Evolutionary conservation across 2,329 filamentous ascomycete species (phyloP).

Genomic region (Cladosporium sp.): DNA sequence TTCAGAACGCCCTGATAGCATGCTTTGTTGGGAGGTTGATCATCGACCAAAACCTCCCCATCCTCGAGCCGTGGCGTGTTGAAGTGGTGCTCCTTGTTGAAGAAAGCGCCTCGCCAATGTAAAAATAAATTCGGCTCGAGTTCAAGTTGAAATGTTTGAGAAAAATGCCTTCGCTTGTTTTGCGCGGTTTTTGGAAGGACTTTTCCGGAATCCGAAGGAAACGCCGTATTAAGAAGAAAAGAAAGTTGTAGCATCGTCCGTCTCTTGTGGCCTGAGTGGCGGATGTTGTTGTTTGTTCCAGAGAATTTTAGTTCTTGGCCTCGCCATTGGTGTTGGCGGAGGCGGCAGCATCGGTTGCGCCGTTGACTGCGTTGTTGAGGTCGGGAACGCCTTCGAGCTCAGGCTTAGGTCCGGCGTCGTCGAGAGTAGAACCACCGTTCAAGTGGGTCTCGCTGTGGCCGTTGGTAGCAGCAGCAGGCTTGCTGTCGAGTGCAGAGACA

Average conservation of each 20-base stretch:
- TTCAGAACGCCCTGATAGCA: slow-evolving; percentile 17
- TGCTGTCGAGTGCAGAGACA: slow-evolving; percentile 5
- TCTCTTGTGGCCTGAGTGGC: not conserved
- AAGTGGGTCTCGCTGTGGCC: slow-evolving; percentile 10
- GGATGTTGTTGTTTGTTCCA: not conserved
- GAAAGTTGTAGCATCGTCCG: slow-evolving; percentile 2
- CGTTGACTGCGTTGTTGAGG: slow-evolving; percentile 28
- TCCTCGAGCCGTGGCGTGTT: slow-evolving; percentile 12
- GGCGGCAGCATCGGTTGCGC: slow-evolving; percentile 22
- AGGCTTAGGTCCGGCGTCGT: slow-evolving; percentile 16
- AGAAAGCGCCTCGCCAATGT: slow-evolving; percentile 22
- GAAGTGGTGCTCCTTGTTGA: slow-evolving; percentile 21
- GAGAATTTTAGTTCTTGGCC: slow-evolving; percentile 22
- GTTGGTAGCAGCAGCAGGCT: slow-evolving; percentile 1
- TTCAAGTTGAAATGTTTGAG: slow-evolving; percentile 16
- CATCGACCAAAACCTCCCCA: not conserved
- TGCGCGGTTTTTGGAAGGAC: not conserved
- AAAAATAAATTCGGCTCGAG: slow-evolving; percentile 5
- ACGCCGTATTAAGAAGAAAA: slow-evolving; percentile 7
- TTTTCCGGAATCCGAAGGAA: not conserved
- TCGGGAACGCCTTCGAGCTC: slow-evolving; percentile 29
- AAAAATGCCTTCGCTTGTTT: slow-evolving; percentile 10
- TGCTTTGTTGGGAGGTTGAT: not conserved
- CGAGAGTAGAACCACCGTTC: slow-evolving; percentile 9
- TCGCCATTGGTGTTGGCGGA: slow-evolving; percentile 18